Evolutionary conservation across 805 yeast genomes (phyloP).

Genomic region (Metschnikowia kofuensis): DNA sequence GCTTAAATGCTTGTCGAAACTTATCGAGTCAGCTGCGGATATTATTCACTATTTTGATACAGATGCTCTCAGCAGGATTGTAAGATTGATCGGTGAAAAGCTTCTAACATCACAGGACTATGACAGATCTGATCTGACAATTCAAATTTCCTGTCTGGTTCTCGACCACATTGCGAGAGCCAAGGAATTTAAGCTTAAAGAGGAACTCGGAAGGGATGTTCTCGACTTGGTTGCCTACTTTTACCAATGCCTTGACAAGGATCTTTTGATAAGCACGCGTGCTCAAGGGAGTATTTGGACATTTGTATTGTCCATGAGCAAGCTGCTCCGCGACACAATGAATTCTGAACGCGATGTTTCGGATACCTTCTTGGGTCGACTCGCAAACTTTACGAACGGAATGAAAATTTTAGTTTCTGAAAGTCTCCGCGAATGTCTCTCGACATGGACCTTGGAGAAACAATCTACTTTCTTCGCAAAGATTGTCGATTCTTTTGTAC

Average conservation of each 20-base stretch:
- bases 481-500: slow-evolving; percentile 24
- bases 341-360: slow-evolving; percentile 17
- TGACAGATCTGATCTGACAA: slow-evolving; percentile 41
- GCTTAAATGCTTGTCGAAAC: slow-evolving; percentile 1
- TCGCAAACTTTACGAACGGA: slow-evolving; percentile 17
- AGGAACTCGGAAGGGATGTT: slow-evolving; percentile 34
- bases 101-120: slow-evolving; percentile 25
- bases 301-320: slow-evolving; percentile 28
- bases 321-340: slow-evolving; percentile 23
- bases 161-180: background rate
- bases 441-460: background rate
- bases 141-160: background rate
- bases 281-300: slow-evolving; percentile 30
- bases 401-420: slow-evolving; percentile 21
- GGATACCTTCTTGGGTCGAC: slow-evolving; percentile 19
- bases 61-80: slow-evolving; percentile 6
- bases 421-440: slow-evolving; percentile 12
- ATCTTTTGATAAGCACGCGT: slow-evolving; percentile 37
- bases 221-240: slow-evolving; percentile 49
- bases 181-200: background rate
- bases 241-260: slow-evolving; percentile 35
- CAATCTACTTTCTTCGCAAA: slow-evolving; percentile 8
- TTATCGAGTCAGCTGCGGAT: background rate
- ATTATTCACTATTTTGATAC: background rate
- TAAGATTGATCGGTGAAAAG: slow-evolving; percentile 32